phyloP scores from a whole-genome alignment of 2,329 filamentous ascomycete species.

The Colletotrichum salicis region DNA sequence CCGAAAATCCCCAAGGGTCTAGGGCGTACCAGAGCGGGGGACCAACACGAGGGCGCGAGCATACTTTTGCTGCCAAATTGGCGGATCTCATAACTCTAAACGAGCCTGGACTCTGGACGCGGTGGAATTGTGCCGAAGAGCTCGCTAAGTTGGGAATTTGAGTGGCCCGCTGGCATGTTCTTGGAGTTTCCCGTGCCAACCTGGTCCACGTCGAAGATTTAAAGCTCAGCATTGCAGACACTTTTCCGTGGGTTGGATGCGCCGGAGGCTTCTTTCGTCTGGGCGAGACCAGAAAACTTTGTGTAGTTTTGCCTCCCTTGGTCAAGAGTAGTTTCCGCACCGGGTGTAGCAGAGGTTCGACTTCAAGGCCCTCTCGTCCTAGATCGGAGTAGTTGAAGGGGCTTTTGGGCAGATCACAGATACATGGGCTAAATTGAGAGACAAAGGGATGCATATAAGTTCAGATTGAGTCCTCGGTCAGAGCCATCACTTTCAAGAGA shows the following conservation, averaged over 20 bases:
- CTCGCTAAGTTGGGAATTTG: neutral
- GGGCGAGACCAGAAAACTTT: neutral
- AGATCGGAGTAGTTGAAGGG: neutral
- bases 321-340: neutral
- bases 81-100: conserved; percentile 34
- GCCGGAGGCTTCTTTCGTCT: neutral
- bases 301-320: neutral
- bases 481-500: neutral
- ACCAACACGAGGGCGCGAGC: conserved; percentile 3
- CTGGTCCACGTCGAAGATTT: neutral
- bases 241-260: neutral
- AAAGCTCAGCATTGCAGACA: neutral
- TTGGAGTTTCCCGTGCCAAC: neutral
- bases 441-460: neutral
- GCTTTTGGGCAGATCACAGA: neutral
- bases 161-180: neutral
- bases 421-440: neutral
- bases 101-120: neutral
- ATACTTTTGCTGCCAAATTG: neutral
- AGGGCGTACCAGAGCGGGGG: conserved; percentile 4
- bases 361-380: neutral
- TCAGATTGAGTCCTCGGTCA: neutral
- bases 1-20: conserved; percentile 3
- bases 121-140: neutral
- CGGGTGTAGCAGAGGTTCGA: neutral